phyloP scores from a whole-genome alignment of 2,329 filamentous ascomycete genomes.

The Massarina eburnea region DNA sequence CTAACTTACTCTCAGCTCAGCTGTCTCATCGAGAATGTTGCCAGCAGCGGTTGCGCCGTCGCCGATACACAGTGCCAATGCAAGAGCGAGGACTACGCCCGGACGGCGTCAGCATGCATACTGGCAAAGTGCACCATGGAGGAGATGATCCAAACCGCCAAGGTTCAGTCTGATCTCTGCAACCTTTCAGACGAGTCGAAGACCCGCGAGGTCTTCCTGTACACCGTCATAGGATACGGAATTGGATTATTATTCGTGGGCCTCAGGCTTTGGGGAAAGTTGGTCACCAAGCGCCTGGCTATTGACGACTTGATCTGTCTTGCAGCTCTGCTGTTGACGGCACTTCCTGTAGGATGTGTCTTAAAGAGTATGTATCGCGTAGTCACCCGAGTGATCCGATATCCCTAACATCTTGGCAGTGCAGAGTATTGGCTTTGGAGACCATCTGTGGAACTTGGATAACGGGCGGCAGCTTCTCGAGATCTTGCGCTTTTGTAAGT shows the following conservation, averaged over 20 bases:
- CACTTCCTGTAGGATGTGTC: conserved; percentile 19
- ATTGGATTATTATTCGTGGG: conserved; percentile 16
- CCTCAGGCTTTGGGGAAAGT: conserved; percentile 16
- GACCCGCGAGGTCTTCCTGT: conserved; percentile 8
- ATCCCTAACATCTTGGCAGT: conserved; percentile 10
- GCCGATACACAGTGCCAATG: conserved; percentile 20
- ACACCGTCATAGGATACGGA: conserved; percentile 14
- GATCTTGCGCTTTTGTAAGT: conserved; percentile 12
- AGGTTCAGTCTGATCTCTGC: conserved; percentile 25
- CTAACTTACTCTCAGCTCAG: conserved; percentile 11
- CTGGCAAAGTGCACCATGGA: conserved; percentile 26
- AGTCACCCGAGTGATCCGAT: too few species aligned
- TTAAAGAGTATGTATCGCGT: conserved; percentile 17
- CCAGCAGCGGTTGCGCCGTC: conserved; percentile 15
- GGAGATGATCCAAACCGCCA: conserved; percentile 18
- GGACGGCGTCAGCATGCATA: conserved; percentile 14
- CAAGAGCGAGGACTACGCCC: conserved; percentile 7
- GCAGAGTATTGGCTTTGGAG: conserved; percentile 21
- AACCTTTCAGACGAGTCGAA: conserved; percentile 17
- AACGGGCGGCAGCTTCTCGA: conserved; percentile 8
- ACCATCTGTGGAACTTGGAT: conserved; percentile 23
- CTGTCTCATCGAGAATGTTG: conserved; percentile 17
- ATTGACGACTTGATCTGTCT: conserved; percentile 24
- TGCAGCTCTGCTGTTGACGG: conserved; percentile 14
- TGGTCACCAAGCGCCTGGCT: conserved; percentile 16